phyloP scores from a whole-genome alignment of 768 basidiomycete genomes.

The Boletus edulis region DNA sequence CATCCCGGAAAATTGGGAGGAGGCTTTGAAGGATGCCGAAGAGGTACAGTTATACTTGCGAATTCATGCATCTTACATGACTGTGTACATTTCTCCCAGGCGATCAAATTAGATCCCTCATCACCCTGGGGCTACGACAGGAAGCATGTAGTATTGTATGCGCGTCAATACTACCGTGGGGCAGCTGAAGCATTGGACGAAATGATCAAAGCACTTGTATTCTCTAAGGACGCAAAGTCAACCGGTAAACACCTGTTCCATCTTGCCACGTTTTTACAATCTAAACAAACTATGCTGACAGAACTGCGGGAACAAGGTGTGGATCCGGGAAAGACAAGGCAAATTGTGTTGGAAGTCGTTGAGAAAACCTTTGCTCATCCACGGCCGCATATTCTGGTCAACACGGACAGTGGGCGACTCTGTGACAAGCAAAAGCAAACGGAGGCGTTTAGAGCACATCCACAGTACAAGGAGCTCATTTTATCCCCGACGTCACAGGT shows the following conservation, averaged over 20 bases:
- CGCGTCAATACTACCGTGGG: not conserved
- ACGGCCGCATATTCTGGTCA: conserved; percentile 12
- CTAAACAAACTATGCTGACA: not conserved
- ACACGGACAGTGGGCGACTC: conserved; percentile 15
- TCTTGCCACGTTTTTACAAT: not conserved
- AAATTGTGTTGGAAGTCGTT: not conserved
- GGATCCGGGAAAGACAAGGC: not conserved
- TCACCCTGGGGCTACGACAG: conserved; percentile 19
- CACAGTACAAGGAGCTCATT: conserved; percentile 13
- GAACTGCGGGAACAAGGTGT: conserved; percentile 9
- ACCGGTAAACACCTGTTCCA: not conserved
- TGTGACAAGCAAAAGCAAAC: conserved; percentile 9
- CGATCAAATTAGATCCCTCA: conserved; percentile 6
- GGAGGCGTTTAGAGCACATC: conserved; percentile 8
- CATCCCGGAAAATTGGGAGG: not conserved
- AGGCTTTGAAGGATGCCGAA: conserved; percentile 14
- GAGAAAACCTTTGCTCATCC: not conserved
- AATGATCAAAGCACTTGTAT: not conserved
- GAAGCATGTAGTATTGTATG: conserved; percentile 9
- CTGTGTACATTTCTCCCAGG: conserved; percentile 1
- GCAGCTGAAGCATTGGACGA: conserved; percentile 14
- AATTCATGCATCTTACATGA: not conserved
- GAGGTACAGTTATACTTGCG: conserved; percentile 1
- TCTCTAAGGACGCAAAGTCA: conserved; percentile 5
- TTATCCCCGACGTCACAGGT: conserved; percentile 1